Base-by-base conservation (phyloP, 164 flowering plant species). In the Kalanchoe fedtschenkoi region DNA sequence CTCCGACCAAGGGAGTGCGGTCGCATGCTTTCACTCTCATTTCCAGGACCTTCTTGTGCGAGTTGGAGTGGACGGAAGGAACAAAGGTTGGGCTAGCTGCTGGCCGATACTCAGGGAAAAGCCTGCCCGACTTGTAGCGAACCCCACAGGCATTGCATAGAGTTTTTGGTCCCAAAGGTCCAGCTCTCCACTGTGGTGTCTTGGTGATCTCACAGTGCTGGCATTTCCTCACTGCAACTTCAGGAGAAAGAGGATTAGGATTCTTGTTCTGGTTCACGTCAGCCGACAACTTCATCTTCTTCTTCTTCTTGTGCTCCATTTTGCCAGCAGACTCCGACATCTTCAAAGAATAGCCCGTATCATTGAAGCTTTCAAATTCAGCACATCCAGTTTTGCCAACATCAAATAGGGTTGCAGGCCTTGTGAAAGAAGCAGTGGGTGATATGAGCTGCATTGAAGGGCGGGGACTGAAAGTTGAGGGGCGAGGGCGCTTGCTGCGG, bases 91-190 rank as follows among this genome's bases (percentile, higher is more conserved):
- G 96, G 65, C 98, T 92, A 14, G 98, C 98, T 1, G 96, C 98
- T 0, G 98, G 98, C 5, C 96, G 84, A 70, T 92, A 92, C 74
- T 92, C 96, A 0, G 98, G 98, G 79, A 80, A 92, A 64, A 89
- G 86, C 42, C 98, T 72, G 59, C 98, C 98, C 0, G 96, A 89
- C 77, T 92, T 92, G 78, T 74, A 80, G 29, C 98, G 92, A 8
- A 92, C 98, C 1, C 98, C 96, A 62, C 98, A 91, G 0, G 98
- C 98, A 62, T 91, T 92, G 83, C 98, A 89, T 0, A 92, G 89
- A 5, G 96, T 87, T 71, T 89, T 92, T 6, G 98, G 98, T 4
- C 98, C 96, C 88, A 84, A 69, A 16, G 98, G 98, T 0, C 98
- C 98, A 16, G 87, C 85, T 67, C 98, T 77, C 98, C 98, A 92